A percentile compares a stretch with the other conserved stretches of the same genome.
Conservation (phyloP, 768 basidiomycete species). For the Cytidiella melzeri region DNA sequence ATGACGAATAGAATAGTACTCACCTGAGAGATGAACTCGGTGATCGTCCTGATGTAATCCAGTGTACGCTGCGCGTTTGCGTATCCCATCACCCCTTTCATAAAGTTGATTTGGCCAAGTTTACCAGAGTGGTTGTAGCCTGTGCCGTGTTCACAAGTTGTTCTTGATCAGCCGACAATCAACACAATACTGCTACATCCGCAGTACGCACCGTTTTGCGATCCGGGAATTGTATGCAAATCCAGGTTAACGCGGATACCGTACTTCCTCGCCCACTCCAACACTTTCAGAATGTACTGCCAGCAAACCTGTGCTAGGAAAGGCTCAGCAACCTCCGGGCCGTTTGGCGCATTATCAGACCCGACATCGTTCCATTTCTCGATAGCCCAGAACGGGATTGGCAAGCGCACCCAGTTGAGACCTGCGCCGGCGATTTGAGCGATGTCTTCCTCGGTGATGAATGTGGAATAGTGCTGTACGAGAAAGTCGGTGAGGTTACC, state of each 20-base stretch:
- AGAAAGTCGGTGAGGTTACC: slow-evolving; percentile 15
- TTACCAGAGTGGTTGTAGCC: slow-evolving; percentile 59
- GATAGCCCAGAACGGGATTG: slow-evolving; percentile 84
- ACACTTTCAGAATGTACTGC: slow-evolving; percentile 72
- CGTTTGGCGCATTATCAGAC: slow-evolving; percentile 10
- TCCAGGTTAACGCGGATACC: slow-evolving; percentile 82
- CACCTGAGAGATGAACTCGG: slow-evolving; percentile 75
- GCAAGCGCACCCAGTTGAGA: slow-evolving; percentile 77
- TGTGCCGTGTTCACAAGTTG: slow-evolving; percentile 13
- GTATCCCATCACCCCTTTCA: slow-evolving; percentile 73
- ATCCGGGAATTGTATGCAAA: slow-evolving; percentile 73
- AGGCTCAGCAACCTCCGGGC: slow-evolving; percentile 45
- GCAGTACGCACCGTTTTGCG: slow-evolving; percentile 54
- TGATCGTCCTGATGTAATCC: slow-evolving; percentile 66
- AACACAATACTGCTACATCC: not conserved
- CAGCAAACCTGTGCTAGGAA: slow-evolving; percentile 70
- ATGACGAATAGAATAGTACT: not conserved
- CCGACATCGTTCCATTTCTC: slow-evolving; percentile 52
- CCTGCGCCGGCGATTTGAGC: slow-evolving; percentile 50
- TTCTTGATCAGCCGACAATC: not conserved
- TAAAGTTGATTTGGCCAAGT: slow-evolving; percentile 52
- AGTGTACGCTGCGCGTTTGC: slow-evolving; percentile 80
- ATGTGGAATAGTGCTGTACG: slow-evolving; percentile 74
- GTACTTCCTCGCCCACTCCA: slow-evolving; percentile 86
- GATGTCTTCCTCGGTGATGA: slow-evolving; percentile 44